phyloP scores from a whole-genome alignment of 2,329 filamentous ascomycete species.

The Sporothrix brasiliensis region DNA sequence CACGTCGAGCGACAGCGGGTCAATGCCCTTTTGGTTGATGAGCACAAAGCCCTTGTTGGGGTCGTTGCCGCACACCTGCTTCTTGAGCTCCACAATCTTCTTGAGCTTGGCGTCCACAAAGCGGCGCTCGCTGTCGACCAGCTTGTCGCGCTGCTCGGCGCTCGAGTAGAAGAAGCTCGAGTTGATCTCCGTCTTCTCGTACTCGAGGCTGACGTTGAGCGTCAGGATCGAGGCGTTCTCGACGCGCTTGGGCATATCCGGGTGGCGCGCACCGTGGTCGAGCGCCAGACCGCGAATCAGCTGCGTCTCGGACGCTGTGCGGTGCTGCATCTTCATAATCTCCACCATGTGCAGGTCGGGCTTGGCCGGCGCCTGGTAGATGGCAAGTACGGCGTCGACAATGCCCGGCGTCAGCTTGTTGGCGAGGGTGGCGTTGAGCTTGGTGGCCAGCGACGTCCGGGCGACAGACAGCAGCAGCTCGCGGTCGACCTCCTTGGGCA shows the following conservation, averaged over 20 bases:
- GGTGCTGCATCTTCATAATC: conserved; percentile 99
- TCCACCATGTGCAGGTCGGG: conserved; percentile 99
- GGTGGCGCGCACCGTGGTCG: conserved; percentile 93
- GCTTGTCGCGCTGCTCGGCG: conserved; percentile 94
- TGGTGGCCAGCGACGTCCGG: conserved; percentile 90
- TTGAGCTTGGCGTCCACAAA: conserved; percentile 96
- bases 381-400: conserved; percentile 92
- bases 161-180: conserved; percentile 98
- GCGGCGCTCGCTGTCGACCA: conserved; percentile 93
- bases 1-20: conserved; percentile 92
- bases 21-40: conserved; percentile 99
- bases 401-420: conserved; percentile 92
- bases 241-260: conserved; percentile 95
- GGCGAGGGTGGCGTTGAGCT: conserved; percentile 86
- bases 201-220: conserved; percentile 94
- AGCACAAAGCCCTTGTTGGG: conserved; percentile 95
- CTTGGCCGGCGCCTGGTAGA: conserved; percentile 86
- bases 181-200: conserved; percentile 99
- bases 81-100: conserved; percentile 98
- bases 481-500: conserved; percentile 83
- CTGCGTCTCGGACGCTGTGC: conserved; percentile 92
- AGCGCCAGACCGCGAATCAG: conserved; percentile 90
- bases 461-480: conserved; percentile 93
- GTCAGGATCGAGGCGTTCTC: conserved; percentile 96
- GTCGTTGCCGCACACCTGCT: conserved; percentile 92